A percentile compares a stretch with the other conserved stretches of the same genome.
phyloP scores from a whole-genome alignment of 2,329 filamentous ascomycete genomes.

The Huntiella abstrusa region DNA sequence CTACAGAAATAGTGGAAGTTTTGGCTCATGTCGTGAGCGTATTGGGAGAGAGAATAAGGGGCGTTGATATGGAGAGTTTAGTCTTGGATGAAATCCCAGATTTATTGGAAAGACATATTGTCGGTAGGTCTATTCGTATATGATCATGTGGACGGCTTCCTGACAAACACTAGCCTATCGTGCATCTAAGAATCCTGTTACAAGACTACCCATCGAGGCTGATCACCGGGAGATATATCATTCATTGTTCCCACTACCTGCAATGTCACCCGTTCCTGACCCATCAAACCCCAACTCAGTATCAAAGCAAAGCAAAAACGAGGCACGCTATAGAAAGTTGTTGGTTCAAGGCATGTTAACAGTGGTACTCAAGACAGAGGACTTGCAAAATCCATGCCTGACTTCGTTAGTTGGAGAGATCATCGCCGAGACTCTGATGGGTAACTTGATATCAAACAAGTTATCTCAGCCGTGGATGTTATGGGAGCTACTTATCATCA shows the following conservation, averaged over 20 bases:
- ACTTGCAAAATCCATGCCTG: constrained; percentile 73
- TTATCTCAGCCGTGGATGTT: constrained; percentile 75
- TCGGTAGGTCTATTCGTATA: constrained; percentile 34
- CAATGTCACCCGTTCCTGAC: constrained; percentile 57
- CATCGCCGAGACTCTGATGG: constrained; percentile 74
- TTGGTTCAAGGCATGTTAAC: constrained; percentile 69
- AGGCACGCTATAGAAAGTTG: constrained; percentile 68
- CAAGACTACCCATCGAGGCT: constrained; percentile 38
- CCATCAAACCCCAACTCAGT: constrained; percentile 29
- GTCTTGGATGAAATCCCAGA: constrained; percentile 76
- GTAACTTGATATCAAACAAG: constrained; percentile 61
- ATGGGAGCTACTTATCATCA: constrained; percentile 65
- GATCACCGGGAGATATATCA: constrained; percentile 61
- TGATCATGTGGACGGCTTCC: neutral
- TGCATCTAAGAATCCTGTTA: constrained; percentile 39
- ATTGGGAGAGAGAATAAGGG: constrained; percentile 67
- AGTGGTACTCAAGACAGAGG: constrained; percentile 76
- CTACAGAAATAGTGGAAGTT: constrained; percentile 72
- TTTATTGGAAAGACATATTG: constrained; percentile 60
- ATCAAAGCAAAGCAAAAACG: constrained; percentile 52
- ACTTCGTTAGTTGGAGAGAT: constrained; percentile 72
- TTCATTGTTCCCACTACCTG: constrained; percentile 61
- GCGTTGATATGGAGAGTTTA: constrained; percentile 65
- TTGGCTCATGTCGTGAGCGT: constrained; percentile 82
- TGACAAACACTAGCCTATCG: constrained; percentile 44